These are phyloP conservation scores for Dactylorhiza incarnata DNA, from an alignment of 106 monocot species.

Conservation along the genomic window DNA sequence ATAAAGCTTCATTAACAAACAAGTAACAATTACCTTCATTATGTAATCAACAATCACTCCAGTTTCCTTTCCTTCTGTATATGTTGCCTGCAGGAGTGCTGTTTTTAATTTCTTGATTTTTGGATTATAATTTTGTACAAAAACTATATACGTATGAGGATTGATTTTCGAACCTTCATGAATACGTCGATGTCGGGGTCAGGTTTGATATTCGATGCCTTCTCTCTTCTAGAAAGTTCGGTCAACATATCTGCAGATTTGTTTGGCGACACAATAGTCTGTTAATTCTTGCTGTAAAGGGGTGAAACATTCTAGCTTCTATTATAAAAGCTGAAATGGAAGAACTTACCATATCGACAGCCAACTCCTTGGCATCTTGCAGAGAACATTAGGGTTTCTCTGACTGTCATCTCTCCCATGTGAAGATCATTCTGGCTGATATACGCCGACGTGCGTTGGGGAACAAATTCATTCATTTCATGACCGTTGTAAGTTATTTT, in stretches of 20 bases:
- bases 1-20: background rate
- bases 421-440: conserved; percentile 55
- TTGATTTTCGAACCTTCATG: conserved; percentile 55
- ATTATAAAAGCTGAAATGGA: no score
- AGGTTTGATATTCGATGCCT: conserved; percentile 26
- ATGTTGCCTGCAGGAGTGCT: conserved; percentile 21
- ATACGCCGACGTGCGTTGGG: conserved; percentile 57
- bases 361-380: conserved; percentile 61
- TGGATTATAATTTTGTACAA: no score
- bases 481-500: conserved; percentile 56
- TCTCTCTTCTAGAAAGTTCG: conserved; percentile 20
- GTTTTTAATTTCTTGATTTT: background rate
- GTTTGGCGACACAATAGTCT: background rate
- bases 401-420: conserved; percentile 53
- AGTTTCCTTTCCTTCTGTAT: conserved; percentile 29
- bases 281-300: background rate
- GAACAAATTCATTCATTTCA: conserved; percentile 53
- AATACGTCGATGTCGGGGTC: conserved; percentile 26
- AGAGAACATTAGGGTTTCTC: conserved; percentile 56
- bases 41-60: conserved; percentile 43
- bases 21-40: conserved; percentile 43
- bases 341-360: conserved; percentile 32
- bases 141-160: background rate
- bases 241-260: conserved; percentile 14
- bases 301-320: no score